Evolutionary conservation across 1,139 yeast genomes (phyloP), one percentile per base, ranked within the genome.

Genomic region (Pichia sp.): DNA sequence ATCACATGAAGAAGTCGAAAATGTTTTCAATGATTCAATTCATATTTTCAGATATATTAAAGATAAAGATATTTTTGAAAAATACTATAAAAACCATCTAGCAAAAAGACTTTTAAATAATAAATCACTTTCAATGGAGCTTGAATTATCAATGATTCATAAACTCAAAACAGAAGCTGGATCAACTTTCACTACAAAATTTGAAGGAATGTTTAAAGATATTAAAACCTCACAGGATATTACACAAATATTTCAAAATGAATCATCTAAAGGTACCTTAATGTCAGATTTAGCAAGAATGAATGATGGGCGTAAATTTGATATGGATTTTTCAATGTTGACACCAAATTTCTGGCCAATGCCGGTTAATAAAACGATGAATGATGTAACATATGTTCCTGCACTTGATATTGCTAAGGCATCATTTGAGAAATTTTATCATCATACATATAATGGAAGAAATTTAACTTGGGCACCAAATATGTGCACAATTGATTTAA

Each of bases 191-290:
- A 78, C 95, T 3, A 75, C 84, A 3, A 84, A 83, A 54, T 71
- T 89, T 33, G 91, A 87, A 56, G 88, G 87, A 39, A 91, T 91
- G 98, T 79, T 88, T 54, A 75, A 78, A 52, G 97, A 91, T 57
- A 79, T 89, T 49, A 76, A 76, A 49, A 68, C 74, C 46, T 83
- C 94, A 1, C 69, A 69, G 41, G 88, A 79, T 33, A 60, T 78
- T 16, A 28, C 43, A 5, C 36, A 41, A 49, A 25, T 35, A 6
- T 45, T 36, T 16, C 18, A 27, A 13, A 28, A 33, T 7, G 31
- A 35, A 24, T 26, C 39, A 7, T 25, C 11, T 15, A 24, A 28
- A 4, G 31, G 38, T 1, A 22, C 45, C 2, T 33, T 44, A 34
- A 8, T 25, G 3, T 15, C 37, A 14, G 47, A 44, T 15, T 48